Evolutionary conservation across 257 asterid species (phyloP).

Genomic region (Forsythia suspensa): DNA sequence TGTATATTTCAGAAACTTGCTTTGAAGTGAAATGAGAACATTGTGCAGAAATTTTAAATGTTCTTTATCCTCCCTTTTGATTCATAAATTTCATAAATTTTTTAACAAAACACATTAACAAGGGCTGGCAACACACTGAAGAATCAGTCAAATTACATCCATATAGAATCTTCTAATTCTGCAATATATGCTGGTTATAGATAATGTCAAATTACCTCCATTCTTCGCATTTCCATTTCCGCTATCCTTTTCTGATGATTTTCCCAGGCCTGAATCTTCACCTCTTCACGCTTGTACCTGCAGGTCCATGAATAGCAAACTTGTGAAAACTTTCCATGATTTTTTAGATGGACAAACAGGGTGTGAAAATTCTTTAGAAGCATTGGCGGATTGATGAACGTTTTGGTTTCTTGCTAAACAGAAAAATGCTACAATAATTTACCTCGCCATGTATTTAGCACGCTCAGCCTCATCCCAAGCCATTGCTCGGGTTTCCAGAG

Average conservation of each 20-base stretch:
- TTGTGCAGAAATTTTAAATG: neutral
- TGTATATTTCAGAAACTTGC: neutral
- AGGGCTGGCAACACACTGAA: neutral
- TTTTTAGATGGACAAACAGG: neutral
- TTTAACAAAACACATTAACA: neutral
- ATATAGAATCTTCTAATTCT: too few species aligned
- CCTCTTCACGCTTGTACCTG: constrained; percentile 93
- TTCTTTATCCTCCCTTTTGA: neutral
- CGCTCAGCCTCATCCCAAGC: constrained; percentile 98
- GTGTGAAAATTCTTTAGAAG: too few species aligned
- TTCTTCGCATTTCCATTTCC: constrained; percentile 77
- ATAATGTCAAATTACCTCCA: constrained; percentile 57
- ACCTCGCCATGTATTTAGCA: constrained; percentile 93
- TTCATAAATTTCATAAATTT: too few species aligned
- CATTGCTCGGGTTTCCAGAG: constrained; percentile 69
- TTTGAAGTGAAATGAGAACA: neutral
- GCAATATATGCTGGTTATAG: neutral
- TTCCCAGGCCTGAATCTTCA: constrained; percentile 94
- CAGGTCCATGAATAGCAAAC: neutral
- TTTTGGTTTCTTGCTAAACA: neutral
- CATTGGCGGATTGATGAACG: neutral
- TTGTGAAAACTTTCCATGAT: neutral
- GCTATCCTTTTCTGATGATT: constrained; percentile 87
- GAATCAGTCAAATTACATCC: neutral
- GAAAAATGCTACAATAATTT: neutral